A percentile compares a stretch with the other conserved stretches of the same genome.
Evolutionary conservation across 2,329 filamentous ascomycete genomes (phyloP).

Genomic region (Xylaria sp.): DNA sequence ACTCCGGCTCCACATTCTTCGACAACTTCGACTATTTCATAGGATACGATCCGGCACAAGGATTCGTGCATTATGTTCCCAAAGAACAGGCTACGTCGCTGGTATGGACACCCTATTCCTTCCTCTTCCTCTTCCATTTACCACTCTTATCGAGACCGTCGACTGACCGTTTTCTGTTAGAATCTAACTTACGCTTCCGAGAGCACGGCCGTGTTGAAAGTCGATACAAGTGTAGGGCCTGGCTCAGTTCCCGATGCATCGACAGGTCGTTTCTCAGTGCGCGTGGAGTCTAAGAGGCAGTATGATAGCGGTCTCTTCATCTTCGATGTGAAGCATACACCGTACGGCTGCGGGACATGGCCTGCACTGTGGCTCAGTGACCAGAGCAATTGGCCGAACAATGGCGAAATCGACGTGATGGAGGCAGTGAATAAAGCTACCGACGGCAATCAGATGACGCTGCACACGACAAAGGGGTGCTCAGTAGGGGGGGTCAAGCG

Average conservation of each 20-base stretch:
- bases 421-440: slow-evolving; percentile 67
- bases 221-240: slow-evolving; percentile 69
- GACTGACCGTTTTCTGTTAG: slow-evolving; percentile 46
- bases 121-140: not conserved
- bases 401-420: slow-evolving; percentile 74
- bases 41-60: slow-evolving; percentile 61
- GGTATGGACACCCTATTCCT: slow-evolving; percentile 48
- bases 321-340: slow-evolving; percentile 73
- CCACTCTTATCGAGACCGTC: not conserved
- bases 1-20: slow-evolving; percentile 63
- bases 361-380: slow-evolving; percentile 75
- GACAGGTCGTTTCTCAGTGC: slow-evolving; percentile 71
- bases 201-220: slow-evolving; percentile 65
- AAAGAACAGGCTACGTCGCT: slow-evolving; percentile 54
- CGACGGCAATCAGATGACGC: slow-evolving; percentile 67
- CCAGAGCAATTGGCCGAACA: slow-evolving; percentile 67
- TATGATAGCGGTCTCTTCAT: slow-evolving; percentile 74
- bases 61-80: slow-evolving; percentile 66
- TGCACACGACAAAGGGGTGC: slow-evolving; percentile 66
- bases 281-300: slow-evolving; percentile 68
- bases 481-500: slow-evolving; percentile 65
- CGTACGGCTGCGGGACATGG: slow-evolving; percentile 73
- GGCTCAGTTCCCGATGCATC: slow-evolving; percentile 60
- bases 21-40: slow-evolving; percentile 66
- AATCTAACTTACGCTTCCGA: slow-evolving; percentile 72